These are phyloP conservation scores for Fraxinus albicans DNA, from an alignment of 305 asterid species.

Conservation along the genomic window DNA sequence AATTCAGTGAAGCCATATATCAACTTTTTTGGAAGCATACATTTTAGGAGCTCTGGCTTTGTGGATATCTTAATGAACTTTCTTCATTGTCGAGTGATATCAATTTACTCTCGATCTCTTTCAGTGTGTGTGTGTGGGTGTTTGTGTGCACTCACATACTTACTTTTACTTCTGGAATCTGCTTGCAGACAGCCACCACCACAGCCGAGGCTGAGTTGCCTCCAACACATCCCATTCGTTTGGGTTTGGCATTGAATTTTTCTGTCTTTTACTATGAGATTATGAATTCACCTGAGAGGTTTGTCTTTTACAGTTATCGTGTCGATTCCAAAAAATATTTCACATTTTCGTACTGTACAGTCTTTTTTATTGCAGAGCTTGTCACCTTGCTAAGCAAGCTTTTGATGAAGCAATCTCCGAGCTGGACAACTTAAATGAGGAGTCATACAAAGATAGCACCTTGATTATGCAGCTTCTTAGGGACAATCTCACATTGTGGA, in stretches of 20 bases:
- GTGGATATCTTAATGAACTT: background rate
- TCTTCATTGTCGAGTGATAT: background rate
- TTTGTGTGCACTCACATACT: slow-evolving; percentile 8
- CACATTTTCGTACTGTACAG: slow-evolving; percentile 7
- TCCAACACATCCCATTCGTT: slow-evolving; percentile 86
- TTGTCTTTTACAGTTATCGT: slow-evolving; percentile 17
- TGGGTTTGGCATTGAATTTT: slow-evolving; percentile 92
- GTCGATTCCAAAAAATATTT: background rate
- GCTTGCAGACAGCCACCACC: slow-evolving; percentile 56
- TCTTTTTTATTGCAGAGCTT: slow-evolving; percentile 54
- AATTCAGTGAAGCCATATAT: background rate
- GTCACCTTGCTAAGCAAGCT: slow-evolving; percentile 94
- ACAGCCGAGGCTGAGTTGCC: slow-evolving; percentile 71
- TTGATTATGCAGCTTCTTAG: slow-evolving; percentile 86
- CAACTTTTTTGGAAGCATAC: background rate
- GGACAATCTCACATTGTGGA: slow-evolving; percentile 88
- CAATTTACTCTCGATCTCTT: background rate
- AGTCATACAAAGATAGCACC: slow-evolving; percentile 88
- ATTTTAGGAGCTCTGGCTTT: background rate
- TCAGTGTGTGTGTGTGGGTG: background rate
- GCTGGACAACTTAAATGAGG: slow-evolving; percentile 74
- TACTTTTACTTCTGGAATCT: slow-evolving; percentile 23
- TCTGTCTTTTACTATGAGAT: slow-evolving; percentile 93
- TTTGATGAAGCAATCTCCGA: slow-evolving; percentile 92
- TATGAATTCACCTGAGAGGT: slow-evolving; percentile 86